A percentile compares a stretch with the other conserved stretches of the same genome.
These are phyloP conservation scores for Fusarium pseudograminearum DNA, from an alignment of 2,329 filamentous ascomycete genomes.

Conservation along the genomic window DNA sequence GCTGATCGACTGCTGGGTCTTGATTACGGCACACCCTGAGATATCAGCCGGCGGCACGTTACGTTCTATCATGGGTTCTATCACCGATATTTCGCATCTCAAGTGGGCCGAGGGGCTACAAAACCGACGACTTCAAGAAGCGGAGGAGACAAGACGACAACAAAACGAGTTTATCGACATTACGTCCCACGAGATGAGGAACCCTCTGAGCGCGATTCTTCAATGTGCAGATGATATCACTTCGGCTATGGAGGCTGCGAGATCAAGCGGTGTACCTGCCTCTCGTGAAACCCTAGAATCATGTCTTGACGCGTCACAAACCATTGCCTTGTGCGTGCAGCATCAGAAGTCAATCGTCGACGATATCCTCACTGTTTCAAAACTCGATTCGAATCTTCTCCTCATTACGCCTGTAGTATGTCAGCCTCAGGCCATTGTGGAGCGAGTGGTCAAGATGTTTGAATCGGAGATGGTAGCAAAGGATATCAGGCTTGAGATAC, in stretches of 20 bases:
- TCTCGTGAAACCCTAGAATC: conserved; percentile 61
- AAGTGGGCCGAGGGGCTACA: conserved; percentile 58
- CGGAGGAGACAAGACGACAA: conserved; percentile 57
- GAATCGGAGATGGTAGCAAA: conserved; percentile 76
- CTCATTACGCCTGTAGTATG: conserved; percentile 76
- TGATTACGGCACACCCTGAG: conserved; percentile 54
- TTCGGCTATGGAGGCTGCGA: conserved; percentile 52
- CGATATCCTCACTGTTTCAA: conserved; percentile 76
- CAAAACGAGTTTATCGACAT: conserved; percentile 80
- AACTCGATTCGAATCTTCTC: conserved; percentile 79
- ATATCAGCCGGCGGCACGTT: conserved; percentile 51
- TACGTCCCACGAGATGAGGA: conserved; percentile 76
- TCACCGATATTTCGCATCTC: conserved; percentile 59
- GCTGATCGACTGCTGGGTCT: conserved; percentile 58
- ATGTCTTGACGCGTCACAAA: conserved; percentile 77
- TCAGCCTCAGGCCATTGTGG: conserved; percentile 72
- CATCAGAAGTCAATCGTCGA: conserved; percentile 83
- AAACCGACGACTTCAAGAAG: conserved; percentile 52
- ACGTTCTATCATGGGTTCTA: conserved; percentile 55
- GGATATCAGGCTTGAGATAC: conserved; percentile 72
- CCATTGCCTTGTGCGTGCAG: conserved; percentile 78
- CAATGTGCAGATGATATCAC: conserved; percentile 78
- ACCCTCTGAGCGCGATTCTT: conserved; percentile 76
- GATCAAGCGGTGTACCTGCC: not conserved
- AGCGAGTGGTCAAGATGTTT: conserved; percentile 78